Conservation (phyloP, 495 filamentous ascomycete genomes). For the Cairneyella variabilis region DNA sequence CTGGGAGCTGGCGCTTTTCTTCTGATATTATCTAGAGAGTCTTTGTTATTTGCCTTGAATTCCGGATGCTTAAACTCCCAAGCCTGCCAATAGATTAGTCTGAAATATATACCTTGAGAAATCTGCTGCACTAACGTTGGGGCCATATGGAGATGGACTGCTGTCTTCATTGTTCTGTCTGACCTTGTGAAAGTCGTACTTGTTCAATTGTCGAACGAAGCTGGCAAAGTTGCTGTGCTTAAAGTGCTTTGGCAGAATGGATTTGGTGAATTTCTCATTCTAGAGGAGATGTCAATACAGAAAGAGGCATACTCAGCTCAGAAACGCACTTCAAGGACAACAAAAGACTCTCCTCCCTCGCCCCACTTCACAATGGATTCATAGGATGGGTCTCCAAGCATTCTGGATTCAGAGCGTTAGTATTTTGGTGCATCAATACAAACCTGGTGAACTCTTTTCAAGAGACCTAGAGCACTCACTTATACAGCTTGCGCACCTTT, state of each 20-base stretch:
- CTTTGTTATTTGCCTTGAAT: slow-evolving; percentile 92
- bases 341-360: slow-evolving; percentile 90
- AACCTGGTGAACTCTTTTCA: background rate
- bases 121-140: slow-evolving; percentile 51
- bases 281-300: slow-evolving; percentile 32
- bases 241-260: slow-evolving; percentile 96
- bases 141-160: slow-evolving; percentile 84
- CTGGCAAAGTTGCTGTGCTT: slow-evolving; percentile 99
- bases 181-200: slow-evolving; percentile 99
- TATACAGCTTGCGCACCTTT: slow-evolving; percentile 97
- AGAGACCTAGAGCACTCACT: slow-evolving; percentile 52
- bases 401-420: slow-evolving; percentile 53
- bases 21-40: slow-evolving; percentile 93
- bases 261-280: slow-evolving; percentile 98
- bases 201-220: slow-evolving; percentile 98
- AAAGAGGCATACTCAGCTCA: background rate
- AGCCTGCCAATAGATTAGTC: slow-evolving; percentile 47
- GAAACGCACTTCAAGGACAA: slow-evolving; percentile 82
- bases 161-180: slow-evolving; percentile 93
- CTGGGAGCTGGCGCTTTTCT: slow-evolving; percentile 91
- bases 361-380: slow-evolving; percentile 93
- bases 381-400: slow-evolving; percentile 95
- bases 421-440: slow-evolving; percentile 7
- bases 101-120: background rate
- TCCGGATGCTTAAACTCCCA: slow-evolving; percentile 99